Conservation (phyloP, 1,284 basidiomycete species). For the Cystobasidium pallidum region DNA sequence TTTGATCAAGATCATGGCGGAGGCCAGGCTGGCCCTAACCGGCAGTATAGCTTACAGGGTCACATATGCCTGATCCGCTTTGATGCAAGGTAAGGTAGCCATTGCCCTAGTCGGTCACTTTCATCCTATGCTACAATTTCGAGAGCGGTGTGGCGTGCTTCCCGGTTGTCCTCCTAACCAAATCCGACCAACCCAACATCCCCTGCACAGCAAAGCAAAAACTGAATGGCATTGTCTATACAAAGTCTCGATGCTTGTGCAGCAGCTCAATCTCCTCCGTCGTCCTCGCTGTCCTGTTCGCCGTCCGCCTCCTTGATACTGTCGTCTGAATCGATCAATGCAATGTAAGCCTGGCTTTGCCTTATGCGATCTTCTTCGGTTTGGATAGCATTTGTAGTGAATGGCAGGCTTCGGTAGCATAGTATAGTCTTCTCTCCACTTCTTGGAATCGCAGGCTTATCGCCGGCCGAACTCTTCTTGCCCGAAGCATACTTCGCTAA, state of each 20-base stretch:
- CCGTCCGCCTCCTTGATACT: slow-evolving; percentile 32
- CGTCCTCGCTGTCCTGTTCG: slow-evolving; percentile 24
- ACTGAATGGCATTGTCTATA: too few species aligned
- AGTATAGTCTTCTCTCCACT: slow-evolving; percentile 62
- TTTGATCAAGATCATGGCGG: neutral
- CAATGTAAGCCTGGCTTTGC: slow-evolving; percentile 25
- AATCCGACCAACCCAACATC: neutral
- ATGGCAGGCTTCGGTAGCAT: slow-evolving; percentile 72
- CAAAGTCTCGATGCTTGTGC: neutral
- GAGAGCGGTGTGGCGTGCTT: neutral
- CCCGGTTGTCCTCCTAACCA: too few species aligned
- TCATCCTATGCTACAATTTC: neutral
- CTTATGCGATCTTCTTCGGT: slow-evolving; percentile 58
- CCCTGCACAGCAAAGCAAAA: neutral
- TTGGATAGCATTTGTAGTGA: slow-evolving; percentile 65
- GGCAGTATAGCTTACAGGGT: neutral
- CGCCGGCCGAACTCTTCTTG: slow-evolving; percentile 82
- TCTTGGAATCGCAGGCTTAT: slow-evolving; percentile 64
- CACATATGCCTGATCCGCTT: neutral
- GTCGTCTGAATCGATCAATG: slow-evolving; percentile 41
- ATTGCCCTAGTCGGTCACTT: neutral
- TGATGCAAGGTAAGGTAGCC: too few species aligned
- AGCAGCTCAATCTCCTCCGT: neutral
- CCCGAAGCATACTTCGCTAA: slow-evolving; percentile 78
- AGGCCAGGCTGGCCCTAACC: neutral